phyloP scores from a whole-genome alignment of 2,329 filamentous ascomycete genomes.

The Xylaria sp. region DNA sequence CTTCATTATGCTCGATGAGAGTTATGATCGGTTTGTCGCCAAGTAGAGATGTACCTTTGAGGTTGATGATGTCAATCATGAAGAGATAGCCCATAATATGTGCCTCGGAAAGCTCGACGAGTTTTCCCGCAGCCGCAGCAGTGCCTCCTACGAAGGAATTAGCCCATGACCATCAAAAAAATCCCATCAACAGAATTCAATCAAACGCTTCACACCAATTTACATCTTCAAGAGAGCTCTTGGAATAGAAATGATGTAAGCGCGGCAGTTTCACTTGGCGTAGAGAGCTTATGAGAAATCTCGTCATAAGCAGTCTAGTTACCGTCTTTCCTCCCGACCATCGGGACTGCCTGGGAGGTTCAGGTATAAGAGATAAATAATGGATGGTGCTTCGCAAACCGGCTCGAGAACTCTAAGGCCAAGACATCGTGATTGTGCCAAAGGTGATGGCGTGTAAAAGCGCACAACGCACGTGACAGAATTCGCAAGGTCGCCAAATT shows the following conservation, averaged over 20 bases:
- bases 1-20: slow-evolving; percentile 70
- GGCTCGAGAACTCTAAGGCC: background rate
- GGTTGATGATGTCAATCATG: slow-evolving; percentile 92
- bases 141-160: slow-evolving; percentile 76
- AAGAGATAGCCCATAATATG: slow-evolving; percentile 90
- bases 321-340: background rate
- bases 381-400: slow-evolving; percentile 3
- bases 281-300: background rate
- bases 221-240: background rate
- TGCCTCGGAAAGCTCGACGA: slow-evolving; percentile 87
- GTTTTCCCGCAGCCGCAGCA: slow-evolving; percentile 84
- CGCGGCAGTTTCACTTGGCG: background rate
- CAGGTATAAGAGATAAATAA: background rate
- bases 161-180: slow-evolving; percentile 36
- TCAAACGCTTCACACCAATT: background rate
- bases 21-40: slow-evolving; percentile 81
- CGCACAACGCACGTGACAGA: background rate
- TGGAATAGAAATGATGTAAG: background rate
- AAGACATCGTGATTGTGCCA: background rate
- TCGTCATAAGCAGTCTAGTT: background rate
- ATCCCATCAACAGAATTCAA: background rate
- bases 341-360: background rate
- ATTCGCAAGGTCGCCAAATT: background rate
- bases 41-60: slow-evolving; percentile 92
- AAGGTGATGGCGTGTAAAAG: slow-evolving; percentile 3